These are phyloP conservation scores for Monosporascus ibericus DNA, from an alignment of 2,329 filamentous ascomycete genomes.

Conservation along the genomic window DNA sequence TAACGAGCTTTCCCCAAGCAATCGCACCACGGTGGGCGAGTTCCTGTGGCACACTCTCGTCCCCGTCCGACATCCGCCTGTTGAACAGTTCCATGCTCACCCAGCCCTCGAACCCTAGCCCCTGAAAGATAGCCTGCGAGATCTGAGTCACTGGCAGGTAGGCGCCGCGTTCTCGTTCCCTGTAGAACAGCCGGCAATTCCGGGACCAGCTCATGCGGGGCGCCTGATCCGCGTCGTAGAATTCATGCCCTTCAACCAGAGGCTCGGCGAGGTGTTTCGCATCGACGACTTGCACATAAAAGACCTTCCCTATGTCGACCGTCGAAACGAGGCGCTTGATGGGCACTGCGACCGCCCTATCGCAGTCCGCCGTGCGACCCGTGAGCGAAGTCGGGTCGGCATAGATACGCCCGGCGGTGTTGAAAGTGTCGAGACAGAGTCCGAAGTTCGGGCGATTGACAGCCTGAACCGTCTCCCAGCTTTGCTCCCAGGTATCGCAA, in stretches of 20 bases:
- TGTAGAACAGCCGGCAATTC: conserved; percentile 66
- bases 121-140: conserved; percentile 53
- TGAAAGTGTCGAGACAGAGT: conserved; percentile 72
- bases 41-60: conserved; percentile 45
- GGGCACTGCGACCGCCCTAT: conserved; percentile 47
- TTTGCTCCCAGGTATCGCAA: conserved; percentile 64
- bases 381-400: conserved; percentile 55
- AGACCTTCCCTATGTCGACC: conserved; percentile 60
- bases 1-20: conserved; percentile 24
- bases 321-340: conserved; percentile 46
- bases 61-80: conserved; percentile 47
- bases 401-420: conserved; percentile 65
- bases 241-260: conserved; percentile 50
- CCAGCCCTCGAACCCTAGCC: conserved; percentile 62
- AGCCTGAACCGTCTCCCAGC: conserved; percentile 60
- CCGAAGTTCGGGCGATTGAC: conserved; percentile 69
- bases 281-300: conserved; percentile 73
- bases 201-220: conserved; percentile 72
- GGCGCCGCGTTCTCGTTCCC: conserved; percentile 56
- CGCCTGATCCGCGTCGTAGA: conserved; percentile 51
- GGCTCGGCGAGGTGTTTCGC: conserved; percentile 57
- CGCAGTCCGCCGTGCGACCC: conserved; percentile 48
- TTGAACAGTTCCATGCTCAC: conserved; percentile 68
- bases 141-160: conserved; percentile 63
- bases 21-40: conserved; percentile 23